Conservation (phyloP, 495 filamentous ascomycete species). For the Glonium stellatum region DNA sequence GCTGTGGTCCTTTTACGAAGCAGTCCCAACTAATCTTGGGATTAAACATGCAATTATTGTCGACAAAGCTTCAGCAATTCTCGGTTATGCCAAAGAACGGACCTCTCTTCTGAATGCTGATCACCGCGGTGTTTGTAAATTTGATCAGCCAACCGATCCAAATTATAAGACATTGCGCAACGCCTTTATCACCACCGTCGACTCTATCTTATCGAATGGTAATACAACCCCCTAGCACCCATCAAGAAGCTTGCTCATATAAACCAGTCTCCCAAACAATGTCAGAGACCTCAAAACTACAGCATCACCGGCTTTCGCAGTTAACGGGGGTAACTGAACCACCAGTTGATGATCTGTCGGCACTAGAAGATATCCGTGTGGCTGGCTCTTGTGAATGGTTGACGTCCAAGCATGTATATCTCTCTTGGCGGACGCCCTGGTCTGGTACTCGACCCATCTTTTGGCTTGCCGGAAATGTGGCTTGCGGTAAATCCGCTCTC, state of each 20-base stretch:
- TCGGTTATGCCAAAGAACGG: constrained; percentile 9
- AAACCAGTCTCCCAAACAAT: neutral
- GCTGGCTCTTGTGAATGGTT: constrained; percentile 10
- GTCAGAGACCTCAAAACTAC: neutral
- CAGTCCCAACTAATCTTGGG: neutral
- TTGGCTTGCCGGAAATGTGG: constrained; percentile 36
- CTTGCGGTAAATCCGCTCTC: constrained; percentile 37
- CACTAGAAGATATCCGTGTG: neutral
- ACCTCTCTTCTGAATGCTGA: constrained; percentile 6
- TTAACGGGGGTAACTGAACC: neutral
- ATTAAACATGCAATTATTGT: constrained; percentile 7
- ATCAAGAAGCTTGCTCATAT: neutral
- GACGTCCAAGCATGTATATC: constrained; percentile 1
- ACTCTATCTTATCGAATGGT: neutral
- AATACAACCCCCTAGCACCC: neutral
- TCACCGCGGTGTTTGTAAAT: constrained; percentile 8
- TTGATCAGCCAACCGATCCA: neutral
- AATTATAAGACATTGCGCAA: constrained; percentile 1
- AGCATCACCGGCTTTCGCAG: neutral
- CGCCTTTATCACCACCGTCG: neutral
- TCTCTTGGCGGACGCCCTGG: neutral
- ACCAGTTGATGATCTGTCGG: neutral
- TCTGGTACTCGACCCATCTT: constrained; percentile 6
- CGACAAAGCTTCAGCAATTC: constrained; percentile 9
- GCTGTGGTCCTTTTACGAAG: constrained; percentile 10